Conservation (phyloP, 2,329 filamentous ascomycete species). For the Colletotrichum graminicola region DNA sequence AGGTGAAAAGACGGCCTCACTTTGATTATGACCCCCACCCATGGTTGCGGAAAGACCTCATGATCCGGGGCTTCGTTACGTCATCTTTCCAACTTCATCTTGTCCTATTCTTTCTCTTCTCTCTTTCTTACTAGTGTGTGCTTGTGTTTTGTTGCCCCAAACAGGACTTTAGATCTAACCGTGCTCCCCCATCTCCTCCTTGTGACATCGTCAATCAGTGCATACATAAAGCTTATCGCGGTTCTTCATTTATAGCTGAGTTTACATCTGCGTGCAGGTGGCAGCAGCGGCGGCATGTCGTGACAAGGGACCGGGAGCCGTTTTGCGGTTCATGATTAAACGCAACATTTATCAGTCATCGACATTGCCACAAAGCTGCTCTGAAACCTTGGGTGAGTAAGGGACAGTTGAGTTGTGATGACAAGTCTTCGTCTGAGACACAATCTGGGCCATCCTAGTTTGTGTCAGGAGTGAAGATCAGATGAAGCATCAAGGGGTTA, state of each 20-base stretch:
- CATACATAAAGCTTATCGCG: background rate
- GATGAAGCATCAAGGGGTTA: background rate
- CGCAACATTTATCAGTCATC: background rate
- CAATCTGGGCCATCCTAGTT: background rate
- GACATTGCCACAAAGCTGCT: background rate
- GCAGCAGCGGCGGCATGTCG: background rate
- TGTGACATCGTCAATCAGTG: background rate
- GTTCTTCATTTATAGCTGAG: background rate
- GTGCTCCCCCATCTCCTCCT: background rate
- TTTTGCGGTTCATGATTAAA: background rate
- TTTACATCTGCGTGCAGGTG: background rate
- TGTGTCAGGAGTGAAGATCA: background rate
- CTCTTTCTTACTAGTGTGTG: background rate
- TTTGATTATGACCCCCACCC: background rate
- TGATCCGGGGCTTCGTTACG: background rate
- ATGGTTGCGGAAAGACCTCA: background rate
- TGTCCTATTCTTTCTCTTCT: background rate
- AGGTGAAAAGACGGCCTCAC: background rate
- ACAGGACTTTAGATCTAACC: background rate
- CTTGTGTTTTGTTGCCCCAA: background rate
- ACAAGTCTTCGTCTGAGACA: background rate
- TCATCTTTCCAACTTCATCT: background rate
- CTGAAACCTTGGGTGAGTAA: conserved; percentile 17
- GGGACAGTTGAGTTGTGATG: background rate
- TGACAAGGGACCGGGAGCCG: background rate